A percentile compares a stretch with the other conserved stretches of the same genome.
These are phyloP conservation scores for Aspergillus tamarii DNA, from an alignment of 2,329 filamentous ascomycete species.

Conservation along the genomic window DNA sequence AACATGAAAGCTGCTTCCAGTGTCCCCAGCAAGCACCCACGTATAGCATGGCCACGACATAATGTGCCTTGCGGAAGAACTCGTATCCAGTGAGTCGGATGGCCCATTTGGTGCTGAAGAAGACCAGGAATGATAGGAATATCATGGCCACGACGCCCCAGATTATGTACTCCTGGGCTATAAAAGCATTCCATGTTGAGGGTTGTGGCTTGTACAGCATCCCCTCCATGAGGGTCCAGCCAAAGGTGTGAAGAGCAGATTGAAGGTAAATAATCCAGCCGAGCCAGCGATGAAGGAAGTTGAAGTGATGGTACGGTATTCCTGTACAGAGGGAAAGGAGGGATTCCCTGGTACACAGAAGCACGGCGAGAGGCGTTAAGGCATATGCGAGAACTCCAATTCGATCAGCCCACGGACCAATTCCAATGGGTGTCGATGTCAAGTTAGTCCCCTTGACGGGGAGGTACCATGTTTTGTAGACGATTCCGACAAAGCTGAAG, in stretches of 20 bases:
- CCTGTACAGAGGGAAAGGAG: conserved; percentile 71
- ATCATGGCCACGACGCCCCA: conserved; percentile 73
- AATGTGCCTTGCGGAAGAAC: conserved; percentile 75
- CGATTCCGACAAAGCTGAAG: conserved; percentile 70
- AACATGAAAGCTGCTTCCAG: conserved; percentile 70
- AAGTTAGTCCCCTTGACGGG: conserved; percentile 62
- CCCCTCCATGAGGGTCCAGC: conserved; percentile 69
- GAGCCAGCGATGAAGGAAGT: conserved; percentile 76
- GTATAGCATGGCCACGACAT: conserved; percentile 73
- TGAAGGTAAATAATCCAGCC: conserved; percentile 74
- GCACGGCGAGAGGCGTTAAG: conserved; percentile 69
- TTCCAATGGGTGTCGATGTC: conserved; percentile 65
- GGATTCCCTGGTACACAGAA: conserved; percentile 70
- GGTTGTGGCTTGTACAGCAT: conserved; percentile 74
- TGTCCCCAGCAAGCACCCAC: conserved; percentile 77
- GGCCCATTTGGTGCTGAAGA: conserved; percentile 61
- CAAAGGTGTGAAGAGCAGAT: conserved; percentile 69
- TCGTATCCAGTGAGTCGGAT: conserved; percentile 74
- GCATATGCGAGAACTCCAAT: conserved; percentile 73
- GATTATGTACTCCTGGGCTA: conserved; percentile 69
- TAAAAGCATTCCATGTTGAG: conserved; percentile 57
- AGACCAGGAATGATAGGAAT: conserved; percentile 63
- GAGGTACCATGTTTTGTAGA: conserved; percentile 70
- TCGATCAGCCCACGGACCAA: conserved; percentile 71
- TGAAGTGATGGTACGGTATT: conserved; percentile 75